These are phyloP conservation scores for Chlamydomonas schloesseri DNA, from an alignment of 139 green algal species.

Conservation along the genomic window DNA sequence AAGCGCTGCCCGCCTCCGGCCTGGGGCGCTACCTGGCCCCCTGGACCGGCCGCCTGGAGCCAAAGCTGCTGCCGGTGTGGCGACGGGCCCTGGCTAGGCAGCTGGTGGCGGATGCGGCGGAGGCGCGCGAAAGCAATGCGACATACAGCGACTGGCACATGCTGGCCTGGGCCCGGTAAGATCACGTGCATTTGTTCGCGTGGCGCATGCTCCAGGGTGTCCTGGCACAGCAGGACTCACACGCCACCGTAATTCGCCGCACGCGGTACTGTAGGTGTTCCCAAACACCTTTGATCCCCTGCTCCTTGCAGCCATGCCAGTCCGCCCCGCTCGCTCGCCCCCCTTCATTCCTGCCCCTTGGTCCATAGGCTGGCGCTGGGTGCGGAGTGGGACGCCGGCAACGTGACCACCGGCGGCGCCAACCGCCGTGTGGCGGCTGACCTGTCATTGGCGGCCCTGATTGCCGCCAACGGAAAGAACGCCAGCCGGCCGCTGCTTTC, in stretches of 20 bases:
- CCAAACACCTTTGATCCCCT: too few species aligned
- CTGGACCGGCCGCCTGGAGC: not conserved
- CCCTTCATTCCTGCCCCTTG: not conserved
- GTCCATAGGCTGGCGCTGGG: conserved; percentile 33
- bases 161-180: conserved; percentile 50
- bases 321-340: too few species aligned
- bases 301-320: too few species aligned
- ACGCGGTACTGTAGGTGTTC: too few species aligned
- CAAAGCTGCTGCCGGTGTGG: conserved; percentile 19
- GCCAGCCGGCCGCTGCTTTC: too few species aligned
- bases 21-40: not conserved
- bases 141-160: conserved; percentile 46
- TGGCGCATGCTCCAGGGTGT: too few species aligned
- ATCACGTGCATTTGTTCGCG: too few species aligned
- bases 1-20: not conserved
- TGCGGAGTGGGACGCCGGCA: conserved; percentile 21
- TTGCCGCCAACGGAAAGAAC: not conserved
- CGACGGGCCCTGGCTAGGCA: not conserved
- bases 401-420: not conserved
- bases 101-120: conserved; percentile 32
- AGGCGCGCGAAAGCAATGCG: not conserved
- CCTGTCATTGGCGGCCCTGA: not conserved
- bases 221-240: too few species aligned
- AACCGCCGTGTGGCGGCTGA: not conserved
- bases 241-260: too few species aligned